Conservation (phyloP, 108 stramenopile species). For the Schizochytrium sp. region DNA sequence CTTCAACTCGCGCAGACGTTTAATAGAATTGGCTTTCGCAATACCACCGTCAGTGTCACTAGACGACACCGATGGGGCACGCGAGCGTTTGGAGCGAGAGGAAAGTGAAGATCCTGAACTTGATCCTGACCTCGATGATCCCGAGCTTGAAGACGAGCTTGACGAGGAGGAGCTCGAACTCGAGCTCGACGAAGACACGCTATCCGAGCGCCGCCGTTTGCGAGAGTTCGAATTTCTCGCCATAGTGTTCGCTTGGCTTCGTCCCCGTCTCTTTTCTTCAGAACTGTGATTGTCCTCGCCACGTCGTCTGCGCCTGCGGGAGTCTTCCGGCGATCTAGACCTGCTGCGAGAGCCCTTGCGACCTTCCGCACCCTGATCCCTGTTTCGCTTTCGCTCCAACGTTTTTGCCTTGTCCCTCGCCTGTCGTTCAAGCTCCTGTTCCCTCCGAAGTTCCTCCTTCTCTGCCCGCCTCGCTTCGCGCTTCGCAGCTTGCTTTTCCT, state of each 20-base stretch:
- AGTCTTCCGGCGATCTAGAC: no score
- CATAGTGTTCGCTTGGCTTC: not conserved
- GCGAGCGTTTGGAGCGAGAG: not conserved
- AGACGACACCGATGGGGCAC: not conserved
- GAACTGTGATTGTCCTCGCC: no score
- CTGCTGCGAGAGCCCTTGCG: no score
- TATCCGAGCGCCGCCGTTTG: not conserved
- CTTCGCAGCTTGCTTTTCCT: not conserved
- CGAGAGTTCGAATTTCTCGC: not conserved
- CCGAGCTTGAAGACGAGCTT: constrained; percentile 17
- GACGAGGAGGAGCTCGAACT: not conserved
- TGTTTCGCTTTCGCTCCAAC: not conserved
- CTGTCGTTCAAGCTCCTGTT: not conserved
- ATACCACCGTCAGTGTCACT: constrained; percentile 25
- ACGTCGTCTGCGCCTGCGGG: no score
- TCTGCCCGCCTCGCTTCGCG: not conserved
- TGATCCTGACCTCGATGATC: constrained; percentile 17
- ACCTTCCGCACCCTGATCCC: no score
- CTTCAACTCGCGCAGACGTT: not conserved
- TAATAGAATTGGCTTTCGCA: not conserved
- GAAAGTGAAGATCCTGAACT: constrained; percentile 38
- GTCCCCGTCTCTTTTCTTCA: no score
- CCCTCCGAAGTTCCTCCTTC: not conserved
- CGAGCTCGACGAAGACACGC: not conserved
- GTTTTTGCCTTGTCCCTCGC: not conserved